Base-by-base conservation (phyloP, 2,329 filamentous ascomycete genomes). In the Ascochyta pisi region DNA sequence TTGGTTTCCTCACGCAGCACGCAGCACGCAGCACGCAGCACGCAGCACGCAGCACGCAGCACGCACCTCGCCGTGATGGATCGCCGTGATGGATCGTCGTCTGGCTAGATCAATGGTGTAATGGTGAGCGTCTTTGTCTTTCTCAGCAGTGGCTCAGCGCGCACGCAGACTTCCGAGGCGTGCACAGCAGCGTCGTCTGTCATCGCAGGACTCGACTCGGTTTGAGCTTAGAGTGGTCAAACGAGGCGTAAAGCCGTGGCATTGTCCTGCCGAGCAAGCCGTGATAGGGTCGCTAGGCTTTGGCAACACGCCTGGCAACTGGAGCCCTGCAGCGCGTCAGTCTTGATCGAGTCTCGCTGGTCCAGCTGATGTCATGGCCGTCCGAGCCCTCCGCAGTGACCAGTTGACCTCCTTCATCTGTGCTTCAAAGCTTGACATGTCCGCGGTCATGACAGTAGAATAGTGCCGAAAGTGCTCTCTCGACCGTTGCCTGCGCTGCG, bases 331-430 rank as follows among this genome's bases (percentile, higher is more conserved):
- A 57, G 51, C 50, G 51, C 57, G 61, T 60, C 59, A 61, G 57
- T 52, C 61, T 63, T 53, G 55, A 62, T 62, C 31, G 43, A 50
- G 53, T 40, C 48, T 55, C 54, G 58, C 37, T 50, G 53, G 41
- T 51, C 16, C 44, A 46, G 43, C 63, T 72, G 69, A 73, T 69
- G 68, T 73, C 64, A 68, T 67, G 57, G 54, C 39, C 29, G 49
- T 57, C 54, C 54, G 54, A 48, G 54, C 54, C 56, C 58, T 64
- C 62, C 62, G 62, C 52, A 39, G 43, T 26, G 49, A 47, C 50
- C 38, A 41, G 26, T 49, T 19, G 39, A 37, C 41, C 16, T 54
- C 39, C 41, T 51, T 37, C 23, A 45, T 50, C 54, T 43, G 57
- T 54, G 58, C 54, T 60, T 58, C 49, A 53, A 57, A 60, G 50